Percentiles rank a stretch among this genome's conserved stretches.
These are phyloP conservation scores for Rhynchospora tenuis DNA, from an alignment of 176 grass and related monocot genomes.

Conservation along the genomic window DNA sequence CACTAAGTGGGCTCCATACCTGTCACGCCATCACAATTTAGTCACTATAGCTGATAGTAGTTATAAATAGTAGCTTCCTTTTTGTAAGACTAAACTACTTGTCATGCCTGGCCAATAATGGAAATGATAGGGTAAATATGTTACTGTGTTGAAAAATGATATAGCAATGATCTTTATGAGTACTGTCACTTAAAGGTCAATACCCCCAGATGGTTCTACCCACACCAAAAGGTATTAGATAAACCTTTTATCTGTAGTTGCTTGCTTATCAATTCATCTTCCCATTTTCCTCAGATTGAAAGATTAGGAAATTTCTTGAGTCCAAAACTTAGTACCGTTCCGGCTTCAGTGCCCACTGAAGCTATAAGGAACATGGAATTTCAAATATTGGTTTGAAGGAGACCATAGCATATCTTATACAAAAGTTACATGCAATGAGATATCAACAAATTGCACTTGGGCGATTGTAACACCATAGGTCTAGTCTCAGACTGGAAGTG, in stretches of 20 bases:
- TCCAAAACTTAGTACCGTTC: background rate
- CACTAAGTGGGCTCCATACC: constrained; percentile 77
- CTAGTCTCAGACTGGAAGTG: background rate
- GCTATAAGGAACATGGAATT: background rate
- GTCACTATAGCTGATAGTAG: background rate
- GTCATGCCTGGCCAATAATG: background rate
- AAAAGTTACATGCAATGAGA: background rate
- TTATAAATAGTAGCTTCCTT: background rate
- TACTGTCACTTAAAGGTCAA: background rate
- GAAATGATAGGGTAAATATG: background rate
- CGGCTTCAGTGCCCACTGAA: background rate
- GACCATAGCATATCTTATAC: background rate
- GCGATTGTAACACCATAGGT: background rate
- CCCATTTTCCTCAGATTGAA: background rate
- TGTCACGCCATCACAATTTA: background rate
- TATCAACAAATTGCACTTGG: background rate
- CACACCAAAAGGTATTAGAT: background rate
- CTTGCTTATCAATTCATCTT: background rate
- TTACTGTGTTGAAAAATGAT: background rate
- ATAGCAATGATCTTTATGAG: background rate
- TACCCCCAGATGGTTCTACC: background rate
- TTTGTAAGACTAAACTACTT: background rate
- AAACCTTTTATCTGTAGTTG: background rate
- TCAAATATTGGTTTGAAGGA: background rate
- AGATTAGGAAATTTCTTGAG: background rate